phyloP scores from a whole-genome alignment of 495 filamentous ascomycete species.

The Oidiodendron maius region DNA sequence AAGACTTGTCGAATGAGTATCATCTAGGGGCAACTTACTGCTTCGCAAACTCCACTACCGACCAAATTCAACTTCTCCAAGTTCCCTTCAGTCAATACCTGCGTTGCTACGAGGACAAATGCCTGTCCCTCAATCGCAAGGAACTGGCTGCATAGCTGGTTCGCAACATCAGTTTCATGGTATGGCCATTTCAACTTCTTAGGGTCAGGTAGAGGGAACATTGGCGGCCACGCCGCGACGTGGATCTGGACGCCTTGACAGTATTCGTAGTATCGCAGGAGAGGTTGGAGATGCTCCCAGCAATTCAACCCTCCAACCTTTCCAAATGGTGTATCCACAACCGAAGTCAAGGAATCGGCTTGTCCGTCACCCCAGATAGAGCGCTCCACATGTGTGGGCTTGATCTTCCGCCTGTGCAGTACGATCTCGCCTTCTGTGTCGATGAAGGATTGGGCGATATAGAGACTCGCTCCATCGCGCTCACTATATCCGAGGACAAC shows the following conservation, averaged over 20 bases:
- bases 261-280: slow-evolving; percentile 52
- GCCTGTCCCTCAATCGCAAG: slow-evolving; percentile 42
- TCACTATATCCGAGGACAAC: slow-evolving; percentile 52
- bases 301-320: slow-evolving; percentile 42
- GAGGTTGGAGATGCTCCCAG: slow-evolving; percentile 56
- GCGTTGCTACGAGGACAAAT: slow-evolving; percentile 44
- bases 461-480: slow-evolving; percentile 36
- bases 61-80: not conserved
- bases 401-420: slow-evolving; percentile 47
- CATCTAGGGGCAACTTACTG: not conserved
- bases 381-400: slow-evolving; percentile 55
- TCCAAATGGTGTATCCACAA: slow-evolving; percentile 35
- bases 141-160: slow-evolving; percentile 21
- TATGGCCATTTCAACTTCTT: slow-evolving; percentile 20
- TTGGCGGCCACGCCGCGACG: slow-evolving; percentile 51
- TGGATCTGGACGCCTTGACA: slow-evolving; percentile 48
- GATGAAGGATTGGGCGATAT: slow-evolving; percentile 53
- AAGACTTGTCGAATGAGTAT: slow-evolving; percentile 4
- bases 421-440: slow-evolving; percentile 36
- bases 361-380: slow-evolving; percentile 54
- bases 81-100: slow-evolving; percentile 30
- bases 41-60: not conserved
- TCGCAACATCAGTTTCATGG: slow-evolving; percentile 32
- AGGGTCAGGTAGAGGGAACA: slow-evolving; percentile 23
- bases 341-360: slow-evolving; percentile 31